Base-by-base conservation (phyloP, 2,329 filamentous ascomycete genomes). In the Zymoseptoria crescenta region DNA sequence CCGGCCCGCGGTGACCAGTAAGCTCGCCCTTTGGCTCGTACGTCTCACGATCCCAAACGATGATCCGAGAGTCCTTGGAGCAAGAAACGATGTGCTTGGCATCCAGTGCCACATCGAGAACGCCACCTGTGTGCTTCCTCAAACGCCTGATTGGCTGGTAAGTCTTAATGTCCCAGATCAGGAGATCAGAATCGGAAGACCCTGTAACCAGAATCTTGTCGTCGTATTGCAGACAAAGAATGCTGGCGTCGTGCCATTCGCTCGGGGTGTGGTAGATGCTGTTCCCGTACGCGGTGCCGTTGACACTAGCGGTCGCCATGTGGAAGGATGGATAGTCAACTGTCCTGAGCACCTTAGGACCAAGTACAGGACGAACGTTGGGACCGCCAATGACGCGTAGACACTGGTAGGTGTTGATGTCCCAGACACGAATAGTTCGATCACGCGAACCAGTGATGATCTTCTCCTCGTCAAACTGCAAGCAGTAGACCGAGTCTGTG, bases 381-480 rank as follows among this genome's bases (percentile, higher is more conserved):
- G 91, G 89, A 4, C 82, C 81, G 1, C 93, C 93, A 67, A 99
- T 93, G 52, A 97, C 84, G 60, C 93, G 86, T 56, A 85, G 81
- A 73, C 94, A 99, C 66, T 89, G 81, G 71, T 91, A 88, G 8
- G 89, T 96, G 67, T 89, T 87, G 78, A 96, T 88, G 74, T 97
- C 91, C 94, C 94, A 99, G 30, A 99, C 85, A 55, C 94, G 88
- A 66, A 99, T 94, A 0, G 94, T 97, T 72, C 90, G 89, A 75
- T 99, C 94, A 62, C 94, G 87, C 8, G 93, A 96, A 28, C 94
- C 94, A 2, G 94, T 97, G 65, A 99, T 92, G 70, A 97, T 96
- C 75, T 97, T 99, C 71, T 88, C 81, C 87, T 97, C 93, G 73
- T 99, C 94, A 72, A 97, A 99, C 72, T 99, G 94, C 58, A 96